phyloP scores from a whole-genome alignment of 2,329 filamentous ascomycete species.

The Pseudofabraea citricarpa region DNA sequence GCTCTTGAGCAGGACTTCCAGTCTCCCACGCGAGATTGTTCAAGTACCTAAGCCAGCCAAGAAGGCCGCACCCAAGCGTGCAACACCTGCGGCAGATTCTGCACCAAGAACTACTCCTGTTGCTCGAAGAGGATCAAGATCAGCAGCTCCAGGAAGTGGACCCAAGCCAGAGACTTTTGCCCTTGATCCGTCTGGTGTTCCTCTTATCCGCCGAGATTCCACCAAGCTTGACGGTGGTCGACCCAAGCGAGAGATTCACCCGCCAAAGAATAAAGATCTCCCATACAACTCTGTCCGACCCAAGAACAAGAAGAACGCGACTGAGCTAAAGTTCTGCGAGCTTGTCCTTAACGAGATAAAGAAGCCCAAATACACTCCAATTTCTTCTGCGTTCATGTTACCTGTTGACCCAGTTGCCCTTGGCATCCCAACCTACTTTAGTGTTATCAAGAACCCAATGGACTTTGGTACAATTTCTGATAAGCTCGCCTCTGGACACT shows the following conservation, averaged over 20 bases:
- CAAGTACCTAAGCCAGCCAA: slow-evolving; percentile 58
- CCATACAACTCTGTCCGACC: slow-evolving; percentile 78
- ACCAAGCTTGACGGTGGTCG: slow-evolving; percentile 70
- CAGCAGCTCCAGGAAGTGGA: slow-evolving; percentile 28
- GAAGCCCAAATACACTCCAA: slow-evolving; percentile 62
- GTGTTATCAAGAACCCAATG: slow-evolving; percentile 95
- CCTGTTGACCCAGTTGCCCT: slow-evolving; percentile 92
- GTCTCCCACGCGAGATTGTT: slow-evolving; percentile 40
- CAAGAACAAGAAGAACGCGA: slow-evolving; percentile 84
- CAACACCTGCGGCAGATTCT: slow-evolving; percentile 32
- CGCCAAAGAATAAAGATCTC: slow-evolving; percentile 86
- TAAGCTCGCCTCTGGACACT: slow-evolving; percentile 75
- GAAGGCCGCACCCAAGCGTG: slow-evolving; percentile 41
- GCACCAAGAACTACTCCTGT: slow-evolving; percentile 25
- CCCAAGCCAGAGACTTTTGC: slow-evolving; percentile 60
- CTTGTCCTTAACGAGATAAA: slow-evolving; percentile 73
- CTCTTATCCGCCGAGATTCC: slow-evolving; percentile 81
- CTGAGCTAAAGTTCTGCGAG: slow-evolving; percentile 87
- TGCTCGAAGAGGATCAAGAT: slow-evolving; percentile 32
- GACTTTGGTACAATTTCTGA: slow-evolving; percentile 77
- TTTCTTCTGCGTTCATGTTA: slow-evolving; percentile 71
- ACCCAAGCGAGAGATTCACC: slow-evolving; percentile 90
- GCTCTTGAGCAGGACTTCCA: slow-evolving; percentile 49
- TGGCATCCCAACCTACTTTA: slow-evolving; percentile 90
- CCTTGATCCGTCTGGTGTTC: slow-evolving; percentile 65